phyloP scores from a whole-genome alignment of 331 rosid species.

The Quercus lobata region DNA sequence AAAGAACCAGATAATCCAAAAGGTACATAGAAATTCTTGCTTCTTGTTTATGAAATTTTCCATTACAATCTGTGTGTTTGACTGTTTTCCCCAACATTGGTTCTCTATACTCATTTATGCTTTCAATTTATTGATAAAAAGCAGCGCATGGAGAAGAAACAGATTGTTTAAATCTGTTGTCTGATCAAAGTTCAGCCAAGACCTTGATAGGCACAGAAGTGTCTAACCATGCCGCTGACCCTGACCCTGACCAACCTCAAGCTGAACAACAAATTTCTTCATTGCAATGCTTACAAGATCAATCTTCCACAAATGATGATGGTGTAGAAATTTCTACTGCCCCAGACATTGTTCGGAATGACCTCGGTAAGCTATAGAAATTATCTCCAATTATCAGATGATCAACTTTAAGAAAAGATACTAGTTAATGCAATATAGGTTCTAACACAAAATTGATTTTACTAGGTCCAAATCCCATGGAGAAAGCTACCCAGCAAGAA shows the following conservation, averaged over 20 bases:
- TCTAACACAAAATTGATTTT: slow-evolving; percentile 25
- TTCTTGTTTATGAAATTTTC: slow-evolving; percentile 6
- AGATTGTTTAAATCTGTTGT: background rate
- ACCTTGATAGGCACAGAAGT: background rate
- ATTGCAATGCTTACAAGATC: slow-evolving; percentile 25
- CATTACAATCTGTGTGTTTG: background rate
- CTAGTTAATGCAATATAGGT: background rate
- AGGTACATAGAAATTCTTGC: slow-evolving; percentile 46
- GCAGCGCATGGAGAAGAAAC: slow-evolving; percentile 15
- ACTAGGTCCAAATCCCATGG: slow-evolving; percentile 10
- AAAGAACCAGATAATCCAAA: slow-evolving; percentile 26
- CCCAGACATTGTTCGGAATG: slow-evolving; percentile 36
- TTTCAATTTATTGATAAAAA: slow-evolving; percentile 11
- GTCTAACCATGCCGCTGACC: slow-evolving; percentile 22
- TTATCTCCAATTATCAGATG: background rate
- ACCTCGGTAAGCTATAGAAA: slow-evolving; percentile 32
- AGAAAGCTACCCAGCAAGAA: slow-evolving; percentile 14
- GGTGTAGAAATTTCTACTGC: slow-evolving; percentile 32
- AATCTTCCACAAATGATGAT: slow-evolving; percentile 36
- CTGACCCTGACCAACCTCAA: slow-evolving; percentile 24
- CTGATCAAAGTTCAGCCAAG: background rate
- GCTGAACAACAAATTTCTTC: slow-evolving; percentile 22
- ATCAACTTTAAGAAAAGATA: background rate
- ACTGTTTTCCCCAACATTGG: background rate
- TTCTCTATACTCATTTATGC: background rate